Evolutionary conservation across 2,329 filamentous ascomycete genomes (phyloP), one percentile per base, ranked within the genome.

Genomic region (Microdochium nivale): DNA sequence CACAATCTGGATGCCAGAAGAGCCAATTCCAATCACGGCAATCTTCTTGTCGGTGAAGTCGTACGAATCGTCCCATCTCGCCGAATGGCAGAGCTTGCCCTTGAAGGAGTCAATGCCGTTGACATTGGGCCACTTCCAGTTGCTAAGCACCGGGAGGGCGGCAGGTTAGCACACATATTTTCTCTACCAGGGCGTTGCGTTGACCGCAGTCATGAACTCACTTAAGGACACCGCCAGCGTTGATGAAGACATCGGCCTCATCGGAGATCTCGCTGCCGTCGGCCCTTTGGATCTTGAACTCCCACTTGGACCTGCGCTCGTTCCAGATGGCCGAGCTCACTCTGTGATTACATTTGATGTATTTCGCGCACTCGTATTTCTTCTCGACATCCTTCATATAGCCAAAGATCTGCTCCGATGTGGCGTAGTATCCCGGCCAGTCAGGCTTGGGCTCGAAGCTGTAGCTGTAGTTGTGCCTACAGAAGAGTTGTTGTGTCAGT

Each of bases 281-380:
- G n/a, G 8, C 7, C 8, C 16, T 19, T n/a, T 44, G n/a, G 3
- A 52, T 25, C n/a, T 52, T 33, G 33, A 52, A 24, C 2, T 27
- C 4, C 50, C 50, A 52, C 33, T 52, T 19, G 8, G 53, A 56
- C 55, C 37, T 59, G 19, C 50, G 37, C 25, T 57, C 59, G 19
- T 60, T 54, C 56, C 58, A 62, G 19, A 50, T 52, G 25, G 58
- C 55, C 23, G 58, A 56, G 2, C 56, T n/a, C 3, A 62, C 53
- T 49, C 55, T 55, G 4, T 57, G 55, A 23, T 52, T 53, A 16
- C 57, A 54, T 44, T 54, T 47, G 33, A 66, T 56, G 33, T 65
- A 60, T 19, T 58, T 59, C 5, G 59, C 53, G 9, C 65, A 55
- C 44, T 63, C 58, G 54, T 58, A 66, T 53, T 60, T 67, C 35